Evolutionary conservation across 345 rosid species (phyloP), one percentile per base, ranked within the genome.

Genomic region (Raphanus sativus): DNA sequence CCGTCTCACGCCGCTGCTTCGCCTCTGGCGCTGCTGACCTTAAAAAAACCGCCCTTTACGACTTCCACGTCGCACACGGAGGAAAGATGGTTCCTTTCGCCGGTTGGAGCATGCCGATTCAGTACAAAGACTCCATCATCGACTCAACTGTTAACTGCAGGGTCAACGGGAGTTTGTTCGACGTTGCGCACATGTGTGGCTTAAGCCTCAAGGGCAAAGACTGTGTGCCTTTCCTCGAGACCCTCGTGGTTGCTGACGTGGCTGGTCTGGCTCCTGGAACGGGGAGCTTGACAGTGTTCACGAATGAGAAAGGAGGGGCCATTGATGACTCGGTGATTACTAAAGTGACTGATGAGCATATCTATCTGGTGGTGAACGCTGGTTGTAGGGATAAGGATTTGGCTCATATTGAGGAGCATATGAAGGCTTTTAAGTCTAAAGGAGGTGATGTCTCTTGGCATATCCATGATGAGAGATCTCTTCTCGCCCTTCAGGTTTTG

Each of bases 31-130:
- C 21, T 54, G 86, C 90, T 71, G 97, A 91, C 29, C 88, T 91
- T 33, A 96, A 91, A 83, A 93, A 96, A 78, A 96, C 98, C 1
- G 98, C 75, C 42, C 96, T 95, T 66, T 87, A 91, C 65, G 97
- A 92, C 78, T 95, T 89, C 80, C 98, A 95, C 32, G 86, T 92
- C 12, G 81, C 87, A 9, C 52, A 91, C 78, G 98, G 97, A 4
- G 97, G 87, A 71, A 96, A 96, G 86, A 96, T 93, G 99, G 99
- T 91, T 60, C 99, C 98, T 16, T 96, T 96, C 72, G 99, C 99
- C 61, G 98, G 98, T 66, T 96, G 98, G 98, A 86, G 97, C 86
- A 96, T 96, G 99, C 99, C 99, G 6, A 90, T 96, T 76, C 98
- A 93, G 79, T 96, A 93, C 88, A 96, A 91, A 82, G 99, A 91